A percentile compares a stretch with the other conserved stretches of the same genome.
These are phyloP conservation scores for Lactarius evosmus DNA, from an alignment of 768 basidiomycete genomes.

Conservation along the genomic window DNA sequence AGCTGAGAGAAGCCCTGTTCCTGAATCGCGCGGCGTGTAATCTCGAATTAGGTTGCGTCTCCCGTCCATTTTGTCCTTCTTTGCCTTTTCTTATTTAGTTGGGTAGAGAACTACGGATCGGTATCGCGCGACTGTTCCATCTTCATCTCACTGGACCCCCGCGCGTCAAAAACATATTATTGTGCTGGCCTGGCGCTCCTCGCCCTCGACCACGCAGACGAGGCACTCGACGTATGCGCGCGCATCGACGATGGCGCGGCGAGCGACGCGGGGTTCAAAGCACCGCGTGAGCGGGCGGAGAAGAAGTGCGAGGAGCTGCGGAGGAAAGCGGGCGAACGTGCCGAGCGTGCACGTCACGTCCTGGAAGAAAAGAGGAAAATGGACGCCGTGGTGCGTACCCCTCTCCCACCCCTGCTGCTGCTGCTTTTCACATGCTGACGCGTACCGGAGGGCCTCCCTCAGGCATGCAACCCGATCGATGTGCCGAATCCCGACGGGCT, in stretches of 20 bases:
- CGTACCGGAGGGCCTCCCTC: slow-evolving; percentile 12
- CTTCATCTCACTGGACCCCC: slow-evolving; percentile 58
- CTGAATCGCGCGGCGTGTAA: slow-evolving; percentile 94
- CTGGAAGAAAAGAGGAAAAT: slow-evolving; percentile 53
- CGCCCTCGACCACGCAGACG: slow-evolving; percentile 68
- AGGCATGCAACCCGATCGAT: slow-evolving; percentile 74
- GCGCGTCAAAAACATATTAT: slow-evolving; percentile 80
- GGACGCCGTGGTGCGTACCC: slow-evolving; percentile 35
- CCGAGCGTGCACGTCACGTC: slow-evolving; percentile 48
- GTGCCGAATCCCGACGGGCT: slow-evolving; percentile 49
- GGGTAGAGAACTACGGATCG: slow-evolving; percentile 79
- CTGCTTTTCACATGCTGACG: slow-evolving; percentile 8
- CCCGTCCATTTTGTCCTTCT: slow-evolving; percentile 4
- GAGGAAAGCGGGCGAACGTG: slow-evolving; percentile 47
- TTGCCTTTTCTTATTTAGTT: neutral
- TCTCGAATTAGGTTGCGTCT: slow-evolving; percentile 69
- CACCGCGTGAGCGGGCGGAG: slow-evolving; percentile 46
- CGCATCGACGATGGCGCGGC: slow-evolving; percentile 58
- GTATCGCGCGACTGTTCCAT: slow-evolving; percentile 82
- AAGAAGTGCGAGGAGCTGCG: slow-evolving; percentile 50
- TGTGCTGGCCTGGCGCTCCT: slow-evolving; percentile 78
- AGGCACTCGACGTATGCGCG: slow-evolving; percentile 79
- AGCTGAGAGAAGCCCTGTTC: slow-evolving; percentile 62
- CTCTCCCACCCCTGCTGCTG: neutral
- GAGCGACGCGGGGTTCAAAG: slow-evolving; percentile 51